Base-by-base conservation (phyloP, 163 green algal species). In the Chlorella variabilis region DNA sequence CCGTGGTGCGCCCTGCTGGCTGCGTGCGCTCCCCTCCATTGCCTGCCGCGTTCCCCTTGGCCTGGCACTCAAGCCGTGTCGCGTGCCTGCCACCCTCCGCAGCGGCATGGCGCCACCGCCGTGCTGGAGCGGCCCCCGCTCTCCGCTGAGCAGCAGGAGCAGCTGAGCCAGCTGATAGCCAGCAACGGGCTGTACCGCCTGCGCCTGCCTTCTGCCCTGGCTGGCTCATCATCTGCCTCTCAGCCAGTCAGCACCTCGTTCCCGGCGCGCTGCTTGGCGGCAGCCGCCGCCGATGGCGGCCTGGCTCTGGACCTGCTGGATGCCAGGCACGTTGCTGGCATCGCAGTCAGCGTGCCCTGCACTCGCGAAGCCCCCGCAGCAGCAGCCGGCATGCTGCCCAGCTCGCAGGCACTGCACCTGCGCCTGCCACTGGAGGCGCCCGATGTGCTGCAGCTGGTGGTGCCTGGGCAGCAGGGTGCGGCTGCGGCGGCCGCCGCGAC, bases 291-390 rank as follows among this genome's bases (percentile, higher is more conserved):
- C 3, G 51, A 66, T 49, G 73, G 54, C 27, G 73, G 73, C 3
- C 36, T 80, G 27, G n/a, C 62, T 21, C 73, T 80, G 15, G 73
- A 58, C 15, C 27, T 80, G 73, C 56, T 80, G 54, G 54, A 70
- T 49, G 73, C 2, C 0, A 21, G 73, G 25, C 21, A 59, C 2
- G 39, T 80, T 17, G 73, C 73, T 0, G 56, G 36, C 38, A 70
- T 80, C 17, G 39, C 73, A 8, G 7, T 80, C 23, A 48, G 18
- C 6, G 54, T 56, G 3, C 73, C 73, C 38, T 80, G 73, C 54
- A 21, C 31, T 27, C 38, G 25, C 71, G 27, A n/a, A n/a, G 20
- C 2, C 36, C 27, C 71, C 54, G 54, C 56, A 34, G 2, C 17
- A 17, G 18, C 38, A 8, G 54, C 27, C 3, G n/a, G 21, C 25